Evolutionary conservation across 1,284 basidiomycete species (phyloP), one percentile per base, ranked within the genome.

Genomic region (Pholiota adiposa): DNA sequence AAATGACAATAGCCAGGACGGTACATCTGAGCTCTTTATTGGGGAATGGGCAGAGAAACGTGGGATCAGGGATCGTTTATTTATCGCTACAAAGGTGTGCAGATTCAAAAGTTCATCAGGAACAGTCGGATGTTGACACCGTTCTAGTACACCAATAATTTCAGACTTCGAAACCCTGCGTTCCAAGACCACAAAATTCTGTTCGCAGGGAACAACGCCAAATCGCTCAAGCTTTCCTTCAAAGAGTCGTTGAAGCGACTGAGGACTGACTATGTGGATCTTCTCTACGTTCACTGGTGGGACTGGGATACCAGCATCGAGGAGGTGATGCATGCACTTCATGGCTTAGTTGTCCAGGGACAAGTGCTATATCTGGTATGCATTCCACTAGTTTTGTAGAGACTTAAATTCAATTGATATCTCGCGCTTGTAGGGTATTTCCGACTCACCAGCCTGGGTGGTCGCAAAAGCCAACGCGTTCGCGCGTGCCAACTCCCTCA

Each of bases 41-140:
- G 86, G 86, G 1, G 83, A 84, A 67, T 88, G 86, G 86, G 79
- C 77, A 41, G 79, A 83, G 56, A 50, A 67, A 9, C 74, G 81
- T 4, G 77, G 75, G 0, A 83, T 79, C 38, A 77, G 85, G 7
- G 83, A 88, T 63, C 81, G 85, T 65, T 70, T 82, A 9, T 79
- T 84, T 53, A 73, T 86, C 48, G 83, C 83, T 1, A 86, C 82
- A 11, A 86, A 87, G 71, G 81, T 79, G 23, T 16, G 57, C 41
- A 57, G 70, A 63, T 12, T 9, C 12, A 49, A 55, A 8, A 27
- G 9, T 7, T 27, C 38, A 16, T n/a, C 27, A 19, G 19, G 5
- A 6, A 43, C 16, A 18, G 2, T 27, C 21, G 41, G 5, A 9
- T 18, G 23, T 38, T 2, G 11, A n/a, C n/a, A n/a, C n/a, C 19